phyloP scores from a whole-genome alignment of 768 basidiomycete species.

The Hortiboletus flavorubellus region DNA sequence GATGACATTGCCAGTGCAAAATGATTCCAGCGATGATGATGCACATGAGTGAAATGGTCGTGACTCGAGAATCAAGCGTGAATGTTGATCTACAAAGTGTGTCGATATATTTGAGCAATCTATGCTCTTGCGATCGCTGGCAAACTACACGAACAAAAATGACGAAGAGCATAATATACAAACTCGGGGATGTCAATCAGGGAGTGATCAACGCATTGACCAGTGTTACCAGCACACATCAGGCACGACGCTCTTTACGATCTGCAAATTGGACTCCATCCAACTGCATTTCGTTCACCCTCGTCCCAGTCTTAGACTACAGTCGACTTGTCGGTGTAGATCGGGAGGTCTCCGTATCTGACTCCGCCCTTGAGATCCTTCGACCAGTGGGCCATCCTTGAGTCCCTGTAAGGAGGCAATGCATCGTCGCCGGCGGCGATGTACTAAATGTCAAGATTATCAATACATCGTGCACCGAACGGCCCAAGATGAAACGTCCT shows the following conservation, averaged over 20 bases:
- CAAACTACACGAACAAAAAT: not conserved
- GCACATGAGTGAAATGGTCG: slow-evolving; percentile 3
- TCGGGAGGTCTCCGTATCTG: slow-evolving; percentile 39
- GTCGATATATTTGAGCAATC: not conserved
- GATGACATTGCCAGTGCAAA: slow-evolving; percentile 51
- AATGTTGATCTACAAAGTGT: slow-evolving; percentile 1
- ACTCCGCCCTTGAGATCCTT: slow-evolving; percentile 25
- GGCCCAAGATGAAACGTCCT: slow-evolving; percentile 1
- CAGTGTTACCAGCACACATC: slow-evolving; percentile 10
- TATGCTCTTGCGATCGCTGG: not conserved
- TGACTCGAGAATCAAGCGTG: not conserved
- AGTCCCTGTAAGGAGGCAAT: slow-evolving; percentile 29
- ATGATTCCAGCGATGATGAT: slow-evolving; percentile 8
- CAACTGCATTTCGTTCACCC: not conserved
- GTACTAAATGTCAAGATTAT: slow-evolving; percentile 28
- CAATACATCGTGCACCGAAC: not conserved
- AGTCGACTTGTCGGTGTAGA: slow-evolving; percentile 36
- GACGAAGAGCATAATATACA: not conserved
- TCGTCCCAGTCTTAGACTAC: slow-evolving; percentile 2
- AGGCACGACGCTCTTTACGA: not conserved
- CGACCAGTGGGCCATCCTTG: slow-evolving; percentile 26
- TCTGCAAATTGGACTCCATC: slow-evolving; percentile 4
- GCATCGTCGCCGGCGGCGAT: slow-evolving; percentile 39
- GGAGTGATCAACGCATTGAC: slow-evolving; percentile 19
- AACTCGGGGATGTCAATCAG: not conserved